These are phyloP conservation scores for Rhodotorula glutinis DNA, from an alignment of 1,284 basidiomycete species.

Conservation along the genomic window DNA sequence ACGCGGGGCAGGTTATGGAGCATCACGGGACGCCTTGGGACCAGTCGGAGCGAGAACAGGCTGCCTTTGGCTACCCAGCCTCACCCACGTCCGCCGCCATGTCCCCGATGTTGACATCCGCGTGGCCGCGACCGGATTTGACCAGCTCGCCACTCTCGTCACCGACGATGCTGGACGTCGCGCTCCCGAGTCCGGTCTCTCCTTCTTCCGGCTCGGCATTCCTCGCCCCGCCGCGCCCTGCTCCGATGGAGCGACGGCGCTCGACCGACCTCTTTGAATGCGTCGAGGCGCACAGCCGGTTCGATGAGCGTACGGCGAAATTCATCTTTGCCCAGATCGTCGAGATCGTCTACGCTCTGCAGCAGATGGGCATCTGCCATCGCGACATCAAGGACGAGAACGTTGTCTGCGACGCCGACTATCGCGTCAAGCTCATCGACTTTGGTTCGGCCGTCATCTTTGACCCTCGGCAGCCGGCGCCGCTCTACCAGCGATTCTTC, in stretches of 20 bases:
- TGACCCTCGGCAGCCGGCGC: slow-evolving; percentile 60
- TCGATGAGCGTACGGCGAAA: slow-evolving; percentile 73
- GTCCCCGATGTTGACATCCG: slow-evolving; percentile 8
- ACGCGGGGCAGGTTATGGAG: slow-evolving; percentile 70
- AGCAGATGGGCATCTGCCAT: slow-evolving; percentile 73
- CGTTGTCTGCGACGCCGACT: slow-evolving; percentile 50
- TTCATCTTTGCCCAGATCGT: slow-evolving; percentile 84
- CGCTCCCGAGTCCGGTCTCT: slow-evolving; percentile 41
- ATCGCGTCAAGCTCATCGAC: slow-evolving; percentile 84
- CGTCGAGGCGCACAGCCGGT: slow-evolving; percentile 78
- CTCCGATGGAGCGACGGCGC: slow-evolving; percentile 64
- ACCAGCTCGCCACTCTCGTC: slow-evolving; percentile 27
- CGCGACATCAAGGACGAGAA: slow-evolving; percentile 96
- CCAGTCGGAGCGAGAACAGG: slow-evolving; percentile 14
- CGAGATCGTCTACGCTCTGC: slow-evolving; percentile 74
- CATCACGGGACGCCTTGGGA: slow-evolving; percentile 84
- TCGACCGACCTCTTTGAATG: slow-evolving; percentile 91
- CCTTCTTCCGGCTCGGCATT: neutral
- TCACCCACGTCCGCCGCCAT: slow-evolving; percentile 26
- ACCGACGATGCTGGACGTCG: slow-evolving; percentile 12
- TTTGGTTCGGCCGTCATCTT: slow-evolving; percentile 82
- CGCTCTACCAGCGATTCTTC: slow-evolving; percentile 63
- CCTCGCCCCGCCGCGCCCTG: slow-evolving; percentile 46
- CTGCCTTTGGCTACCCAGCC: slow-evolving; percentile 7
- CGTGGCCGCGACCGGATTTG: slow-evolving; percentile 5